Evolutionary conservation across 495 filamentous ascomycete genomes (phyloP).

Genomic region (Beverwykella pulmonaria): DNA sequence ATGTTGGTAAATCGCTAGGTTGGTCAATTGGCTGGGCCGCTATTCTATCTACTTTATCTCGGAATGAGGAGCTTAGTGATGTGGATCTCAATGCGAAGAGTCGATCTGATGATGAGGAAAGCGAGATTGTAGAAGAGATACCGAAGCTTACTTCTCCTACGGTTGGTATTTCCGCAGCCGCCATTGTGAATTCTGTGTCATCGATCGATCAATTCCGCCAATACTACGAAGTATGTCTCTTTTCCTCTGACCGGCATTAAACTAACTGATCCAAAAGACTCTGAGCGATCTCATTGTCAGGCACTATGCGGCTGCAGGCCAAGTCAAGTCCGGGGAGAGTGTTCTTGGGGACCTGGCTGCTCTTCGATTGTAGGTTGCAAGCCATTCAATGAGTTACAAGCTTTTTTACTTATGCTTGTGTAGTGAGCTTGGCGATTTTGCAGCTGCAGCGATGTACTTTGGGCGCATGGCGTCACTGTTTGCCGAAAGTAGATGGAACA

Average conservation of each 20-base stretch:
- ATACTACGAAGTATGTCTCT: slow-evolving; percentile 37
- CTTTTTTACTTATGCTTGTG: slow-evolving; percentile 2
- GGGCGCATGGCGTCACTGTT: slow-evolving; percentile 81
- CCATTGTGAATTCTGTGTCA: slow-evolving; percentile 29
- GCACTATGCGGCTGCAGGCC: slow-evolving; percentile 72
- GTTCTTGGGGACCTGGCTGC: slow-evolving; percentile 84
- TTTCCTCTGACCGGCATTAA: background rate
- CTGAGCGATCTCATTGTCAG: slow-evolving; percentile 53
- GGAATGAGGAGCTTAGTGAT: slow-evolving; percentile 57
- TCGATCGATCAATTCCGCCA: slow-evolving; percentile 37
- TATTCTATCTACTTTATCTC: slow-evolving; percentile 59
- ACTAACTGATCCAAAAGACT: slow-evolving; percentile 17
- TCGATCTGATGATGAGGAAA: slow-evolving; percentile 40
- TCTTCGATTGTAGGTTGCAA: slow-evolving; percentile 66
- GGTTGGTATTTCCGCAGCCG: slow-evolving; percentile 25
- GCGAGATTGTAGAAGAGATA: slow-evolving; percentile 32
- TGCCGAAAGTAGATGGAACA: slow-evolving; percentile 74
- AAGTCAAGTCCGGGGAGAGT: slow-evolving; percentile 71
- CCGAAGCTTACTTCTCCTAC: slow-evolving; percentile 15
- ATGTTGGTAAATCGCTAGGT: slow-evolving; percentile 68
- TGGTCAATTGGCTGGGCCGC: slow-evolving; percentile 80
- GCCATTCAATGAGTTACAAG: slow-evolving; percentile 1
- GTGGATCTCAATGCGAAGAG: slow-evolving; percentile 52
- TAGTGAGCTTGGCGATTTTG: slow-evolving; percentile 68
- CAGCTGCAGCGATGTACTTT: slow-evolving; percentile 75